A percentile compares a stretch with the other conserved stretches of the same genome.
These are phyloP conservation scores for Aspergillus calidoustus DNA, from an alignment of 2,329 filamentous ascomycete genomes.

Conservation along the genomic window DNA sequence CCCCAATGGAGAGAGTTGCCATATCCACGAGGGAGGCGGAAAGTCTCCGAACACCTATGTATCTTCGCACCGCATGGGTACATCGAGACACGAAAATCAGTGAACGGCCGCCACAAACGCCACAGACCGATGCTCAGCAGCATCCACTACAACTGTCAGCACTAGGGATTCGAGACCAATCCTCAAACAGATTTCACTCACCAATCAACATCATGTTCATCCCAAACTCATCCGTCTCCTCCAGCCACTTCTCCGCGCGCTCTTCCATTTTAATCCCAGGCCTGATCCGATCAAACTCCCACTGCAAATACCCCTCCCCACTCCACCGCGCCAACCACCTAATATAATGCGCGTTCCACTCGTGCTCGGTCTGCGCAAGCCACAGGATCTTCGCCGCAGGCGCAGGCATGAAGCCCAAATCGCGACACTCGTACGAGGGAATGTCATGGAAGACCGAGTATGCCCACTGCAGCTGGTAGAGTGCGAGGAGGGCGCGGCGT, in stretches of 20 bases:
- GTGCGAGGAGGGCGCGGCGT: constrained; percentile 6
- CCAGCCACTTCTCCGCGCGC: constrained; percentile 13
- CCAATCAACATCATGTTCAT: constrained; percentile 14
- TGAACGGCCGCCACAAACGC: too few relatives aligned
- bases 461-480: constrained; percentile 11
- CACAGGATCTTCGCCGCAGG: constrained; percentile 12
- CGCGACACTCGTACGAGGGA: neutral
- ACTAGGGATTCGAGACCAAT: too few relatives aligned
- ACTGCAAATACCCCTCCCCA: constrained; percentile 11
- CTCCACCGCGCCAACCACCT: constrained; percentile 12
- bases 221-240: constrained; percentile 18
- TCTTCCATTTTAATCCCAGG: constrained; percentile 4
- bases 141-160: too few relatives aligned
- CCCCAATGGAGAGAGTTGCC: too few relatives aligned
- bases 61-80: too few relatives aligned
- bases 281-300: constrained; percentile 6
- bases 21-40: too few relatives aligned
- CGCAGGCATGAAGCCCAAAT: constrained; percentile 5
- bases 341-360: constrained; percentile 13
- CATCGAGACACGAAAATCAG: too few relatives aligned
- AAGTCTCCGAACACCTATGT: too few relatives aligned
- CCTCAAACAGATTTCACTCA: neutral
- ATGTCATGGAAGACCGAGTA: constrained; percentile 1
- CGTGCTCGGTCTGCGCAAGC: constrained; percentile 6
- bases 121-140: too few relatives aligned